Evolutionary conservation across 805 yeast genomes (phyloP), one percentile per base, ranked within the genome.

Genomic region (Yamadazyma insecticola): DNA sequence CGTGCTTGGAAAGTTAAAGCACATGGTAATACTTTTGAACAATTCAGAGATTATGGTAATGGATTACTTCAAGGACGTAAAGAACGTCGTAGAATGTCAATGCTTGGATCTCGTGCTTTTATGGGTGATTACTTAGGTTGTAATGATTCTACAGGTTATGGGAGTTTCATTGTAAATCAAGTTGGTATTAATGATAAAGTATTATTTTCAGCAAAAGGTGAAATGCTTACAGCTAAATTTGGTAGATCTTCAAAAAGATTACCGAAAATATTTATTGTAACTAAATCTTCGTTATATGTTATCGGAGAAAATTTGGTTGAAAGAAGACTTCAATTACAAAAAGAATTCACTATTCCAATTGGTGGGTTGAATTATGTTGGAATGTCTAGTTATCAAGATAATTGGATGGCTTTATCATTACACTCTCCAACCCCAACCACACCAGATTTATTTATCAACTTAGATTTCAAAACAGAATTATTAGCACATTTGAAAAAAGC

Each of bases 71-170:
- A 70, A 14, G 79, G 81, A 20, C 71, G 83, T 48, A 92, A 92
- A 50, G 92, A 92, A 54, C 83, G 98, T 61, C 77, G 98, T 51
- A 63, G 92, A 30, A 73, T 88, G 72, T 84, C 95, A 16, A 63
- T 92, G 51, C 57, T 88, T 24, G 97, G 97, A 0, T 82, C 80
- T 32, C 74, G 98, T 46, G 81, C 90, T 5, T 94, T 74, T 45
- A 74, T 83, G 79, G 98, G 97, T n/a, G 98, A 92, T 55, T 92
- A 92, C 47, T 61, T 92, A 39, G 85, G 79, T 11, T 83, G 95
- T 50, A 89, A 87, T 58, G 84, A 80, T 43, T 54, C 72, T 15
- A 45, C 67, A 5, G 85, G 84, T 56, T 52, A 66, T 43, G 98
- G 98, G 32, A 76, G 79, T 18, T 87, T 81, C 49, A 63, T 92